Evolutionary conservation across 1,284 basidiomycete species (phyloP).

Genomic region (Agroathelia rolfsii): DNA sequence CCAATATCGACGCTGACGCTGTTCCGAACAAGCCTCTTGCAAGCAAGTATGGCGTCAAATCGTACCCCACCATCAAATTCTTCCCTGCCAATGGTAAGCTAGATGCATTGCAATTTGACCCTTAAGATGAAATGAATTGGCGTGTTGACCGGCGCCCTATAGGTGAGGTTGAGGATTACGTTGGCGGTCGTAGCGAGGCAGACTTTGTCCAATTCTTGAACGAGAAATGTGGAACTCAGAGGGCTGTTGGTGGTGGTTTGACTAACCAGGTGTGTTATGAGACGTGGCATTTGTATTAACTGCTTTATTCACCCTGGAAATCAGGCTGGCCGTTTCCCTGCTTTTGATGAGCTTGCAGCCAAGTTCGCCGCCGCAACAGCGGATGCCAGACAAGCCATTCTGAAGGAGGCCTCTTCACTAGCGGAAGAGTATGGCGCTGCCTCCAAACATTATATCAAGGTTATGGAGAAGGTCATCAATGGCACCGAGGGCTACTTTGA

Average conservation of each 20-base stretch:
- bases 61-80: constrained; percentile 92
- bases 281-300: constrained; percentile 3
- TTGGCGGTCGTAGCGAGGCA: constrained; percentile 54
- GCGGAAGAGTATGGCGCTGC: constrained; percentile 36
- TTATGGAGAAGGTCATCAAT: constrained; percentile 83
- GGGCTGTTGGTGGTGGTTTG: constrained; percentile 74
- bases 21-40: constrained; percentile 70
- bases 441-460: constrained; percentile 79
- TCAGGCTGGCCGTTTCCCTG: constrained; percentile 72
- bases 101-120: constrained; percentile 5
- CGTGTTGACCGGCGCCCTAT: constrained; percentile 20
- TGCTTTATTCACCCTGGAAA: constrained; percentile 6
- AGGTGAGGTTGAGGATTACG: constrained; percentile 56
- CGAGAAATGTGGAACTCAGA: constrained; percentile 81
- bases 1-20: constrained; percentile 87
- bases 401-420: constrained; percentile 49
- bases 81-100: constrained; percentile 67
- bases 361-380: constrained; percentile 64
- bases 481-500: constrained; percentile 70
- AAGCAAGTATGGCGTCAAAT: constrained; percentile 61
- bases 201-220: constrained; percentile 74
- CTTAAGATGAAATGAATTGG: no score
- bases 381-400: constrained; percentile 47
- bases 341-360: constrained; percentile 72
- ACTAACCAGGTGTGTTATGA: constrained; percentile 51